A percentile compares a stretch with the other conserved stretches of the same genome.
These are phyloP conservation scores for Pythium brachiatum DNA, from an alignment of 352 stramenopile genomes.

Conservation along the genomic window DNA sequence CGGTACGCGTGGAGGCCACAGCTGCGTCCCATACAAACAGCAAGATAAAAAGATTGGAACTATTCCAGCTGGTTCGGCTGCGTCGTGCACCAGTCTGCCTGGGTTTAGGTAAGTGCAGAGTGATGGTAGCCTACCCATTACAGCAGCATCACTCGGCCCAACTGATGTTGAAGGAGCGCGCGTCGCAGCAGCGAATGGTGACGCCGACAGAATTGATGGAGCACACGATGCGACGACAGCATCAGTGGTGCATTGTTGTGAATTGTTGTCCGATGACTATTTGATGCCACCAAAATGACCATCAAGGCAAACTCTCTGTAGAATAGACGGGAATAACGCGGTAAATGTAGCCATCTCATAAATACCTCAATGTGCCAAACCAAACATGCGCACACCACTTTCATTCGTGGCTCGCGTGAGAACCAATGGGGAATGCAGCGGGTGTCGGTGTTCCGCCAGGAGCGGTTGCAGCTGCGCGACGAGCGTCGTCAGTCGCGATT, in stretches of 20 bases:
- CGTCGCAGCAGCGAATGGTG: not conserved
- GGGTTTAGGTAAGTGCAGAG: slow-evolving; percentile 10
- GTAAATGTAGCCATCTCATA: slow-evolving; percentile 25
- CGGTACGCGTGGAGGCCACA: not conserved
- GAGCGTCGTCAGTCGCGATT: slow-evolving; percentile 23
- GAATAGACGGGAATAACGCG: not conserved
- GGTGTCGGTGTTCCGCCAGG: slow-evolving; percentile 36
- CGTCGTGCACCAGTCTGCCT: not conserved
- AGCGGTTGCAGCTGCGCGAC: slow-evolving; percentile 23
- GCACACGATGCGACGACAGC: not conserved
- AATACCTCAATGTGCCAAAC: slow-evolving; percentile 10
- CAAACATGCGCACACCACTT: not conserved
- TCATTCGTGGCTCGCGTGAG: not conserved
- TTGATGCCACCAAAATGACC: not conserved
- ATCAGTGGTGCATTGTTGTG: not conserved
- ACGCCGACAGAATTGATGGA: not conserved
- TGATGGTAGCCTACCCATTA: slow-evolving; percentile 9
- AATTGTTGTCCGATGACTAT: not conserved
- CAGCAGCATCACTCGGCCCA: not conserved
- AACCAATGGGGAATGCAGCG: slow-evolving; percentile 47
- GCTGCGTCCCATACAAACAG: slow-evolving; percentile 10
- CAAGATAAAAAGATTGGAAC: slow-evolving; percentile 10
- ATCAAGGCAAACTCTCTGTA: not conserved
- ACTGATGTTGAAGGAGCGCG: slow-evolving; percentile 13
- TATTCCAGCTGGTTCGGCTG: not conserved